These are phyloP conservation scores for Sisymbrium altissimum DNA, from an alignment of 345 rosid genomes.

Conservation along the genomic window DNA sequence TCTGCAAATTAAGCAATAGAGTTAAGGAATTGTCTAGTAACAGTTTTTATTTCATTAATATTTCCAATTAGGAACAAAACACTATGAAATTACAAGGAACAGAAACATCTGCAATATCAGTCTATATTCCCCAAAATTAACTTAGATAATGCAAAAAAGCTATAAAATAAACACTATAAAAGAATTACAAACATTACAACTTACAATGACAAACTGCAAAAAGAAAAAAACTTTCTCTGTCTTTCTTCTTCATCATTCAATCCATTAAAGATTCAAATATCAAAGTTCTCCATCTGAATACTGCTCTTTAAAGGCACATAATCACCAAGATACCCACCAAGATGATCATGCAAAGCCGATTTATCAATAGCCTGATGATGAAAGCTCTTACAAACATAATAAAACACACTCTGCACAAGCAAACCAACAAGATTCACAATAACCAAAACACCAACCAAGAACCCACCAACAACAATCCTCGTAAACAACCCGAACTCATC, in stretches of 20 bases:
- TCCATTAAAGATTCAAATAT: conserved; percentile 35
- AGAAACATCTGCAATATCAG: conserved; percentile 12
- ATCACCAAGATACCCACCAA: conserved; percentile 93
- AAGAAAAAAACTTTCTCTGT: background rate
- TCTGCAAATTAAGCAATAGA: too few relatives aligned
- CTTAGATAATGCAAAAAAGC: conserved; percentile 13
- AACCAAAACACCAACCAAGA: conserved; percentile 77
- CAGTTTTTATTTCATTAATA: conserved; percentile 18
- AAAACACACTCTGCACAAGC: conserved; percentile 90
- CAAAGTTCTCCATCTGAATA: conserved; percentile 87
- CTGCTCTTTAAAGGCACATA: conserved; percentile 89
- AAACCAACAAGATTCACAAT: conserved; percentile 80
- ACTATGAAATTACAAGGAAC: conserved; percentile 21
- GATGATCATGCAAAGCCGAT: conserved; percentile 71
- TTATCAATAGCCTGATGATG: conserved; percentile 86
- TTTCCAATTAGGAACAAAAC: conserved; percentile 14
- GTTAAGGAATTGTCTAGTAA: background rate
- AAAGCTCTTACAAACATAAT: conserved; percentile 88
- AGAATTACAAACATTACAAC: conserved; percentile 20
- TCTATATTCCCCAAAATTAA: conserved; percentile 9
- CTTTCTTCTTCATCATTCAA: background rate
- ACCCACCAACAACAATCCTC: conserved; percentile 71
- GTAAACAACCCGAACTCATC: conserved; percentile 47
- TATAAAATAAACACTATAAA: conserved; percentile 10
- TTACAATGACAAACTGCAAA: conserved; percentile 14